Percentiles rank a stretch among this genome's conserved stretches.
Conservation (phyloP, 495 filamentous ascomycete genomes). For the Trichoderma gamsii region DNA sequence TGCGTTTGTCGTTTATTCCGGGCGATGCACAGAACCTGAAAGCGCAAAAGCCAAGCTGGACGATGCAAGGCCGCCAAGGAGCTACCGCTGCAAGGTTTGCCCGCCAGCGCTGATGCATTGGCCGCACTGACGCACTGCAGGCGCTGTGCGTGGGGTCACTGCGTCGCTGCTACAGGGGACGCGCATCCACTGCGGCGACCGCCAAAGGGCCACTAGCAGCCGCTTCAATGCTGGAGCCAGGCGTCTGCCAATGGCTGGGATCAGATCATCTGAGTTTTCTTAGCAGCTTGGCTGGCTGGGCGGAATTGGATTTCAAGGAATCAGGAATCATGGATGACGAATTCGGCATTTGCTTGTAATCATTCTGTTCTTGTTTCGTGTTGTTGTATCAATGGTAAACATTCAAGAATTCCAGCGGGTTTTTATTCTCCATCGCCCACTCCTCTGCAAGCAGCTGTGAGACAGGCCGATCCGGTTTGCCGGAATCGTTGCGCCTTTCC, state of each 20-base stretch:
- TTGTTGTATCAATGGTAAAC: neutral
- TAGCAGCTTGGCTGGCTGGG: slow-evolving; percentile 1
- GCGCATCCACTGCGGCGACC: neutral
- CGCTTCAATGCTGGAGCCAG: no score
- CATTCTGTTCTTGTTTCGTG: neutral
- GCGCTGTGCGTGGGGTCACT: neutral
- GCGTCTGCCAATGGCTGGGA: no score
- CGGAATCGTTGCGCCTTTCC: neutral
- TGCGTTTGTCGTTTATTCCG: neutral
- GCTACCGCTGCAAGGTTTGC: neutral
- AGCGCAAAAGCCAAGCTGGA: neutral
- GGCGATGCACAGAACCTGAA: neutral
- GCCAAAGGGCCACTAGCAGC: no score
- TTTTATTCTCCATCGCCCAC: no score
- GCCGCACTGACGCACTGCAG: neutral
- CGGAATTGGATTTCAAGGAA: neutral
- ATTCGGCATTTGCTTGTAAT: neutral
- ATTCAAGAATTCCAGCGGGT: no score
- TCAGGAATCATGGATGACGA: neutral
- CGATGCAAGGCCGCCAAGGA: slow-evolving; percentile 4
- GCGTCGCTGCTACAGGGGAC: neutral
- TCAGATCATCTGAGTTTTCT: neutral
- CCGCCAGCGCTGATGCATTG: neutral
- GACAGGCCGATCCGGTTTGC: slow-evolving; percentile 1
- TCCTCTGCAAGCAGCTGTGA: neutral